phyloP scores from a whole-genome alignment of 2,329 filamentous ascomycete genomes.

The Pseudogymnoascus sp. region DNA sequence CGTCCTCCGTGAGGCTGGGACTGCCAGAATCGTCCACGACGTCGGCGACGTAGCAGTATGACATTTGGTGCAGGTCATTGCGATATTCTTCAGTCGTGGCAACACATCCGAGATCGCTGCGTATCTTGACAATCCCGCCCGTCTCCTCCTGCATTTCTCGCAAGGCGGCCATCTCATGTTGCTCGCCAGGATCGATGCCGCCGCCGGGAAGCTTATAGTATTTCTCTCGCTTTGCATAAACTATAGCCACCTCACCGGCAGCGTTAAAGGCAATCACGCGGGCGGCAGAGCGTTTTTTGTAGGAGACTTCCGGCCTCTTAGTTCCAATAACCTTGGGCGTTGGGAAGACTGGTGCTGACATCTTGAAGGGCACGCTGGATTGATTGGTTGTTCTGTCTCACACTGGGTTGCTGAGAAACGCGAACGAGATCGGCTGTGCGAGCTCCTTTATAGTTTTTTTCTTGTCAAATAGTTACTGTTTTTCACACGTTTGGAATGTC shows the following conservation, averaged over 20 bases:
- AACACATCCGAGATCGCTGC: neutral
- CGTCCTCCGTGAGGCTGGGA: neutral
- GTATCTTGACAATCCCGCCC: neutral
- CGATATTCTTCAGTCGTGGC: slow-evolving; percentile 2
- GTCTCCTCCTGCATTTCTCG: slow-evolving; percentile 4
- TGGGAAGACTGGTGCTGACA: neutral
- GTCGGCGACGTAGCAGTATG: neutral
- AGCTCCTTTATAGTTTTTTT: neutral
- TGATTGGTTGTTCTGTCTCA: too few species aligned
- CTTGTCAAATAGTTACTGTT: neutral
- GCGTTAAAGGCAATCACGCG: neutral
- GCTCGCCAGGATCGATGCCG: neutral
- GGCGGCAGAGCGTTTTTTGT: neutral
- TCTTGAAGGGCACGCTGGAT: neutral
- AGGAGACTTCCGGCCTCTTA: neutral
- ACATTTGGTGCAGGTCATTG: neutral
- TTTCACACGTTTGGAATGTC: neutral
- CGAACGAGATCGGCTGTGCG: neutral
- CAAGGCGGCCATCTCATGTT: neutral
- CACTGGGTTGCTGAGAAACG: neutral
- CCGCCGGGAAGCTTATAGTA: slow-evolving; percentile 7
- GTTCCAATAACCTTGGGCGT: neutral
- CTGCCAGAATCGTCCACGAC: neutral
- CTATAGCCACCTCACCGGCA: neutral
- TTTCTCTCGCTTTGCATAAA: neutral